Conservation (phyloP, 257 asterid genomes). For the Solanum pinnatisectum region DNA sequence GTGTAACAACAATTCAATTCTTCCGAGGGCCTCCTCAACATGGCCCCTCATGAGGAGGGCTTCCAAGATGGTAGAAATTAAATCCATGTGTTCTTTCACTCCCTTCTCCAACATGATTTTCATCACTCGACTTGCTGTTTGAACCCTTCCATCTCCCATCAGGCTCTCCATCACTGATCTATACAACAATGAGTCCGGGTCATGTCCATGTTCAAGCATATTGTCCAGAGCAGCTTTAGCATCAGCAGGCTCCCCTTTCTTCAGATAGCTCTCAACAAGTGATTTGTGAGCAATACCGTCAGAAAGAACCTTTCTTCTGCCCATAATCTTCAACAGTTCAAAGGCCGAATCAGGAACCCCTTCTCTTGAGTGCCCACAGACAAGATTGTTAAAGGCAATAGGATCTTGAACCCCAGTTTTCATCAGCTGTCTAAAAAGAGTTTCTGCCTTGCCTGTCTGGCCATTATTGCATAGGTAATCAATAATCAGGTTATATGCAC, state of each 20-base stretch:
- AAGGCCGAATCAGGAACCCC: constrained; percentile 66
- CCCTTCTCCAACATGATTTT: constrained; percentile 86
- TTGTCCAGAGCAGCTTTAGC: constrained; percentile 75
- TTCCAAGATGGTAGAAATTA: constrained; percentile 60
- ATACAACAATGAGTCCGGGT: constrained; percentile 63
- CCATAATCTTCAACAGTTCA: constrained; percentile 64
- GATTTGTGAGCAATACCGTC: constrained; percentile 50
- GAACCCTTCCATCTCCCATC: constrained; percentile 85
- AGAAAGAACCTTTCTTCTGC: constrained; percentile 50
- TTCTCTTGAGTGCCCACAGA: constrained; percentile 71
- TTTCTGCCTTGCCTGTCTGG: constrained; percentile 74
- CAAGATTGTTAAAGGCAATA: constrained; percentile 47
- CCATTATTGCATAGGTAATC: constrained; percentile 76
- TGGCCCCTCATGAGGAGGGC: constrained; percentile 86
- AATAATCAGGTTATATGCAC: constrained; percentile 64
- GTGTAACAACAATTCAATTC: constrained; percentile 72
- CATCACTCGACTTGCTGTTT: constrained; percentile 95
- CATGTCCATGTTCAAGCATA: constrained; percentile 77
- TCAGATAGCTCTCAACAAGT: constrained; percentile 54
- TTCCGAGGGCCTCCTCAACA: constrained; percentile 88
- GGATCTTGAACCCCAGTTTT: constrained; percentile 84
- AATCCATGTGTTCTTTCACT: constrained; percentile 55
- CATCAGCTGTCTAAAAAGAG: constrained; percentile 76
- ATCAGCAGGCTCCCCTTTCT: constrained; percentile 69
- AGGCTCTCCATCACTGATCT: constrained; percentile 76